Conservation (phyloP, 1,284 basidiomycete genomes). For the Meira nashicola region DNA sequence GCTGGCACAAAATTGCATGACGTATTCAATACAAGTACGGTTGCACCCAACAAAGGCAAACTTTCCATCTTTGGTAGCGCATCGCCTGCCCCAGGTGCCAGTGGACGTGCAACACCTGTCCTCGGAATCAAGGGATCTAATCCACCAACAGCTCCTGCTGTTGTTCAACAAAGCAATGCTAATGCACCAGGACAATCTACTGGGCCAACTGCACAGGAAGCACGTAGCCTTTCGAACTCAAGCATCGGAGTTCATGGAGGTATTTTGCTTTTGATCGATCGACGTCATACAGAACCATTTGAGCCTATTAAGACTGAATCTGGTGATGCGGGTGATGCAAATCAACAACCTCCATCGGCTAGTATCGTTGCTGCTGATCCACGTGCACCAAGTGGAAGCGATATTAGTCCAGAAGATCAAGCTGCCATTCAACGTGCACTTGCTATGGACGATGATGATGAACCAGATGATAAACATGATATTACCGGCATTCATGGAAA, state of each 20-base stretch:
- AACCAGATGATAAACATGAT: constrained; percentile 25
- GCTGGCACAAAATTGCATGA: constrained; percentile 26
- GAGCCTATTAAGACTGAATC: constrained; percentile 22
- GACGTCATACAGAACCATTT: constrained; percentile 36
- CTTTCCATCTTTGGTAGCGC: constrained; percentile 29
- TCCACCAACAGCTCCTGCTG: constrained; percentile 17
- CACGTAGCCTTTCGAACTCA: constrained; percentile 34
- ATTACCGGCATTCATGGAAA: constrained; percentile 7
- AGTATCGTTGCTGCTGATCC: constrained; percentile 3
- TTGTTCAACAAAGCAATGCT: constrained; percentile 12
- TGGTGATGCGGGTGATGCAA: constrained; percentile 9
- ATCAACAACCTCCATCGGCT: background rate
- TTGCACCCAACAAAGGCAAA: constrained; percentile 23
- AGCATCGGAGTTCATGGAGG: constrained; percentile 41
- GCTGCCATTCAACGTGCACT: constrained; percentile 35
- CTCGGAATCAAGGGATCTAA: constrained; percentile 16
- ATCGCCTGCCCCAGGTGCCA: constrained; percentile 33
- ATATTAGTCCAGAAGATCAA: constrained; percentile 34
- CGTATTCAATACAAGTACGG: constrained; percentile 35
- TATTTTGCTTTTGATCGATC: constrained; percentile 45
- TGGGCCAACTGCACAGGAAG: constrained; percentile 17
- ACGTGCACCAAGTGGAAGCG: constrained; percentile 16
- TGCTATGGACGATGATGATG: constrained; percentile 37
- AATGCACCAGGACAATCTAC: background rate
- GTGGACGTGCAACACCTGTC: constrained; percentile 33